phyloP scores from a whole-genome alignment of 495 filamentous ascomycete species.

The Glonium stellatum region DNA sequence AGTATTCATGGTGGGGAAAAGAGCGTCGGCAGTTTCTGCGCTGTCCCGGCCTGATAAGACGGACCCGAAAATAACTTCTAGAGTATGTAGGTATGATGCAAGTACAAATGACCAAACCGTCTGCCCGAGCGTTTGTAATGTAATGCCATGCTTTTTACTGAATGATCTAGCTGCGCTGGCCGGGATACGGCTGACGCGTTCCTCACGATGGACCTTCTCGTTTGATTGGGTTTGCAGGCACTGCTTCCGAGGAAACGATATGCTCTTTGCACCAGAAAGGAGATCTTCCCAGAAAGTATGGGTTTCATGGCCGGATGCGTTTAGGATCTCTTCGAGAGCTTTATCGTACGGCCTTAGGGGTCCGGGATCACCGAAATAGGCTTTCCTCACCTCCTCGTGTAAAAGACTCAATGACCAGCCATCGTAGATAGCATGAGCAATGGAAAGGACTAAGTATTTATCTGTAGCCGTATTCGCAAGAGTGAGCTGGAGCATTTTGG shows the following conservation, averaged over 20 bases:
- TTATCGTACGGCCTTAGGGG: constrained; percentile 41
- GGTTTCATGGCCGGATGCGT: constrained; percentile 36
- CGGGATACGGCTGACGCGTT: constrained; percentile 40
- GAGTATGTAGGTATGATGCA: constrained; percentile 44
- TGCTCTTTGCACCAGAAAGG: constrained; percentile 43
- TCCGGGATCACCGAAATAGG: constrained; percentile 44
- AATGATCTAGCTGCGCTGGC: constrained; percentile 40
- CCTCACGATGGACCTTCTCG: constrained; percentile 38
- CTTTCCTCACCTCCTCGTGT: constrained; percentile 55
- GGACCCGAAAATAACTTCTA: constrained; percentile 65
- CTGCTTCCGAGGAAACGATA: constrained; percentile 30
- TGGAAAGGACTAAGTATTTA: constrained; percentile 56
- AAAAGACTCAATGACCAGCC: constrained; percentile 64
- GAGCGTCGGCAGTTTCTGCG: constrained; percentile 48
- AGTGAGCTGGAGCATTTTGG: constrained; percentile 28
- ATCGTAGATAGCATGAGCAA: constrained; percentile 75
- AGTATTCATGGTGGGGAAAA: constrained; percentile 77
- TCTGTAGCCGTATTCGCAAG: constrained; percentile 24
- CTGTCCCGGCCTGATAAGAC: constrained; percentile 64
- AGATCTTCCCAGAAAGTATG: constrained; percentile 54
- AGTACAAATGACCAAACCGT: constrained; percentile 59
- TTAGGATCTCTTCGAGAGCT: constrained; percentile 44
- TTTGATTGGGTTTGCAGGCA: neutral
- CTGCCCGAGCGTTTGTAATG: constrained; percentile 58
- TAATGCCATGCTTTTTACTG: constrained; percentile 51